These are phyloP conservation scores for Metarhizium humberi DNA, from an alignment of 2,329 filamentous ascomycete species.

Conservation along the genomic window DNA sequence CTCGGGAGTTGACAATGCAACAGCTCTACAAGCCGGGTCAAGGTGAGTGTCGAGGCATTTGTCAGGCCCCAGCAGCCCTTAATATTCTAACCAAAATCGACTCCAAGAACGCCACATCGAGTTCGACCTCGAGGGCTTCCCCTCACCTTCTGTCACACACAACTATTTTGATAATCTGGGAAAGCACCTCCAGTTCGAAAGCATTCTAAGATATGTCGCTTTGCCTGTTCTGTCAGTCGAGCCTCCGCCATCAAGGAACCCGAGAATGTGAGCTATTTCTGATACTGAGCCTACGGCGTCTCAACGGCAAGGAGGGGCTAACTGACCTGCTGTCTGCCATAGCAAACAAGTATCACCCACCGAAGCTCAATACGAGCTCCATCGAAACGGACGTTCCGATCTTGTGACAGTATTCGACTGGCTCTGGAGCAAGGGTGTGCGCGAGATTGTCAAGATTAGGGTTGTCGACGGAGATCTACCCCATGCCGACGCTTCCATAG, in stretches of 20 bases:
- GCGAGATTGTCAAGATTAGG: background rate
- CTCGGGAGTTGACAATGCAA: background rate
- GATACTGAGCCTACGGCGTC: background rate
- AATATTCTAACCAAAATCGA: background rate
- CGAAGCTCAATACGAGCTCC: too few relatives aligned
- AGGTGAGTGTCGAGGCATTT: background rate
- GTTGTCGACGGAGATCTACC: background rate
- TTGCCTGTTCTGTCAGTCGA: background rate
- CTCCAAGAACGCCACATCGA: background rate
- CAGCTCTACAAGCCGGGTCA: background rate
- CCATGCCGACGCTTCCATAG: background rate
- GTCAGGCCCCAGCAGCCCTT: background rate
- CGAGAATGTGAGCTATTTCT: background rate
- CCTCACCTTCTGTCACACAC: background rate
- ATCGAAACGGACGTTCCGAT: background rate
- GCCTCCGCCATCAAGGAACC: background rate
- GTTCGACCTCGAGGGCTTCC: background rate
- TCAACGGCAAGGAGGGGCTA: background rate
- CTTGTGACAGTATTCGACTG: background rate
- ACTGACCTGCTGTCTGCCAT: too few relatives aligned
- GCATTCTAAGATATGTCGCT: background rate
- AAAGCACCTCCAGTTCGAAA: background rate
- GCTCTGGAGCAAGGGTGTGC: background rate
- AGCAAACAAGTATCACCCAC: too few relatives aligned
- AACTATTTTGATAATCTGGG: background rate